Conservation (phyloP, 2,329 filamentous ascomycete species). For the Penicillium sp. region DNA sequence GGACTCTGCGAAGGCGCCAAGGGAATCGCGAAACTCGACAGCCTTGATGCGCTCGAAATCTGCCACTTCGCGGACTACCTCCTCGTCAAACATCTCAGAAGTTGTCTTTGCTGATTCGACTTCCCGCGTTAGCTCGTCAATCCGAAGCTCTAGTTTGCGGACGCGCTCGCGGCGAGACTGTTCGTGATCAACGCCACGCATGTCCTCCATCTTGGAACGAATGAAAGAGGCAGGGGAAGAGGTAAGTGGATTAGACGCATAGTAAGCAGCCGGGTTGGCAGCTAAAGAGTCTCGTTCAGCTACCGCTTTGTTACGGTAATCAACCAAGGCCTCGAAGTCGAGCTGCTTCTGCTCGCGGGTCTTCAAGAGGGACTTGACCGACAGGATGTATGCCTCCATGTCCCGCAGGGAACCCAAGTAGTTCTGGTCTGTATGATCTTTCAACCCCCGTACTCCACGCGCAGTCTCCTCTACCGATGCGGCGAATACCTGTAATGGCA, state of each 20-base stretch:
- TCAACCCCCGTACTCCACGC: conserved; percentile 73
- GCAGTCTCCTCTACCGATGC: conserved; percentile 82
- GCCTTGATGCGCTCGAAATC: conserved; percentile 98
- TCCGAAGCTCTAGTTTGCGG: conserved; percentile 86
- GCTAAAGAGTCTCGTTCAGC: conserved; percentile 79
- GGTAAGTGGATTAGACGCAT: conserved; percentile 53
- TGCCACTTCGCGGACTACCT: conserved; percentile 86
- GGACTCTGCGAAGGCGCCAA: conserved; percentile 78
- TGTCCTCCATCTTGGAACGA: conserved; percentile 92
- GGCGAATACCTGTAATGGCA: conserved; percentile 80
- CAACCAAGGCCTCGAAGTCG: conserved; percentile 92
- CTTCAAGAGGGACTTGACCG: conserved; percentile 84
- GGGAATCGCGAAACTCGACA: conserved; percentile 82
- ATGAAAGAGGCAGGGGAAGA: conserved; percentile 82
- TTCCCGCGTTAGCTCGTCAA: conserved; percentile 85
- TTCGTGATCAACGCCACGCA: conserved; percentile 94
- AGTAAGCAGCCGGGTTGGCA: conserved; percentile 60
- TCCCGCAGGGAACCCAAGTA: conserved; percentile 90
- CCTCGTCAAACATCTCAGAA: conserved; percentile 91
- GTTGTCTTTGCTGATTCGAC: conserved; percentile 85
- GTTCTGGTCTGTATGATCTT: conserved; percentile 91
- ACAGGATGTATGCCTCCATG: conserved; percentile 92
- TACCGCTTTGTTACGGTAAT: conserved; percentile 91
- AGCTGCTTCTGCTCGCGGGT: conserved; percentile 96
- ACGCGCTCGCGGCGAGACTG: conserved; percentile 82